These are phyloP conservation scores for Globisporangium heterothallicum DNA, from an alignment of 352 stramenopile species.

Conservation along the genomic window DNA sequence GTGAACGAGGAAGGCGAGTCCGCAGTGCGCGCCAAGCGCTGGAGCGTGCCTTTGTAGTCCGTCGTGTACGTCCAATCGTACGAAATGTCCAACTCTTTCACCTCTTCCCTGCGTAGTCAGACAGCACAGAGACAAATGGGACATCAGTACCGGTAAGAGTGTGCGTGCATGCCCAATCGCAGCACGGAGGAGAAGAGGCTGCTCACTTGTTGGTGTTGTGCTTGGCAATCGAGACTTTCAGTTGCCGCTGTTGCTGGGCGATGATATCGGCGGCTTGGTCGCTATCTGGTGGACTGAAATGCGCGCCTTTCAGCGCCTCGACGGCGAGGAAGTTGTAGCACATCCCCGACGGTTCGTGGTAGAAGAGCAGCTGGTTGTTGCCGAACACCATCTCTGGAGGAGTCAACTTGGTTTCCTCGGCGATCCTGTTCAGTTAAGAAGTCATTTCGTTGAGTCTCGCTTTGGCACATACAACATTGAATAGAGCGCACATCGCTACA, in stretches of 20 bases:
- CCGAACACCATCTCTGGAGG: constrained; percentile 85
- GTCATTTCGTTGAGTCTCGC: no score
- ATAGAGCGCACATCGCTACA: no score
- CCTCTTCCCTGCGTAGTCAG: constrained; percentile 58
- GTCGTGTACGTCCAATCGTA: constrained; percentile 86
- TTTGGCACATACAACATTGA: no score
- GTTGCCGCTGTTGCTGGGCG: constrained; percentile 68
- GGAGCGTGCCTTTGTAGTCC: constrained; percentile 75
- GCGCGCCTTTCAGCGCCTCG: constrained; percentile 67
- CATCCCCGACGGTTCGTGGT: constrained; percentile 61
- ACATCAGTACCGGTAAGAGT: no score
- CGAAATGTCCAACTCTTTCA: constrained; percentile 80
- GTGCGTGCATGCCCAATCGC: no score
- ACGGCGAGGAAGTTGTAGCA: constrained; percentile 75
- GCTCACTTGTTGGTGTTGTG: constrained; percentile 70
- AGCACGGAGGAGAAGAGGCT: background rate
- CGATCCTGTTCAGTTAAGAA: constrained; percentile 28
- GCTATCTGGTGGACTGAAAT: constrained; percentile 41
- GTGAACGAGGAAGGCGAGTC: constrained; percentile 16
- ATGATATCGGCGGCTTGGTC: constrained; percentile 44
- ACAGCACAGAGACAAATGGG: no score
- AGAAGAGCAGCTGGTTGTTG: constrained; percentile 74
- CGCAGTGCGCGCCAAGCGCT: constrained; percentile 26
- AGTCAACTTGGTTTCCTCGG: constrained; percentile 58
- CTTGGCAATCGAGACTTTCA: constrained; percentile 77